Base-by-base conservation (phyloP, 805 yeast species). In the Candida nanaspora region DNA sequence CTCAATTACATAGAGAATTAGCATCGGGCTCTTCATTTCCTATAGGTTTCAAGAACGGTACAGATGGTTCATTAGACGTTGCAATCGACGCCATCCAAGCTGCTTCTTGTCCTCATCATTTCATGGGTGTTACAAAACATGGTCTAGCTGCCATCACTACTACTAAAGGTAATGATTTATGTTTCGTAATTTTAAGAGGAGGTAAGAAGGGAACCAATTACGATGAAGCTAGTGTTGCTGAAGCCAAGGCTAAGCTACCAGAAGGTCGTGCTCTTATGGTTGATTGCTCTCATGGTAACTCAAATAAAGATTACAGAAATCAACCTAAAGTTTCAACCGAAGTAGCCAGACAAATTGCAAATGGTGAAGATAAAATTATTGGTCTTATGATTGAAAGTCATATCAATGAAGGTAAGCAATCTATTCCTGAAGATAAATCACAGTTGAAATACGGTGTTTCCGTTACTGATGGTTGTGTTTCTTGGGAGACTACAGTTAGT, bases 21-120 rank as follows among this genome's bases (percentile, higher is more conserved):
- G 96, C 98, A 3, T 88, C 97, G 1, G 98, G 98, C 26, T 70
- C 93, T 36, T 86, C 96, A 3, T 91, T 93, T 87, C 98, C 98
- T 33, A 87, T 91, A 44, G 98, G 98, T 40, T 91, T 91, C 82
- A 91, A 91, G 63, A 91, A 91, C 59, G 98, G 98, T 58, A 91
- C 98, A 32, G 98, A 93, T 62, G 98, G 98, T 57, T 80, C 89
- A 35, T 65, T 93, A 39, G 94, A 87, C 51, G 97, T 91, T 47
- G 96, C 97, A 28, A 73, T 91, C 47, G 98, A 91, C 59, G 98
- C 98, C 23, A 76, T 87, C 59, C 75, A 86, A 56, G 91, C 98
- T 37, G 94, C 98, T 33, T 70, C 89, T 22, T 86, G 85, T 62
- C 86, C 94, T 9, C 98, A 91, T 61, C 96, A 91, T 63, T 93